These are phyloP conservation scores for Akanthomyces dipterigenus DNA, from an alignment of 2,329 filamentous ascomycete genomes.

Conservation along the genomic window DNA sequence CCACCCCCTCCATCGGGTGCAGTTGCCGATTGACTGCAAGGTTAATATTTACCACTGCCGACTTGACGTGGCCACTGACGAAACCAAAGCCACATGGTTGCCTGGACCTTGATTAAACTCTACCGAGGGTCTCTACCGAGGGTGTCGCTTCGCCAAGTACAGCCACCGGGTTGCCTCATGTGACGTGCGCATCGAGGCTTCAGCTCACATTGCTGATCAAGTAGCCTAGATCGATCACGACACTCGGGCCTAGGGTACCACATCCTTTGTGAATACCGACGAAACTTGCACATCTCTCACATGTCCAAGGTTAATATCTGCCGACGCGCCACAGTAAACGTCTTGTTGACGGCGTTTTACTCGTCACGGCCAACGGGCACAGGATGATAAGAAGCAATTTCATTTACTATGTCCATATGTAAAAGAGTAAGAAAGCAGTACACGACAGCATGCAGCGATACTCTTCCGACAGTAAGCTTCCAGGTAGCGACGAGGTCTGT, in stretches of 20 bases:
- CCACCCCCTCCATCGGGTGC: slow-evolving; percentile 1
- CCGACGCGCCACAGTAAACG: not conserved
- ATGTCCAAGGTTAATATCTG: not conserved
- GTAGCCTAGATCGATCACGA: not conserved
- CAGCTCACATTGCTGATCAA: not conserved
- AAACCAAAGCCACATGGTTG: not conserved
- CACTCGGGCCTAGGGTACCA: not conserved
- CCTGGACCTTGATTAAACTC: not conserved
- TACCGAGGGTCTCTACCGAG: not conserved
- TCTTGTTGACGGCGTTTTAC: not conserved
- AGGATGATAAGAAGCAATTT: not conserved
- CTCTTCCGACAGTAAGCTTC: not conserved
- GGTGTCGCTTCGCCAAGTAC: not conserved
- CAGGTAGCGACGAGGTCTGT: not conserved
- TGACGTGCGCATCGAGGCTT: not conserved
- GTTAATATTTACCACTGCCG: not conserved
- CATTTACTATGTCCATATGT: not conserved
- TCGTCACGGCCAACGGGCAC: not conserved
- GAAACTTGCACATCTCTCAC: not conserved
- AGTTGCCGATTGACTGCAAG: not conserved
- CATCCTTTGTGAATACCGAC: not conserved
- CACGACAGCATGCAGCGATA: not conserved
- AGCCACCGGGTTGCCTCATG: not conserved
- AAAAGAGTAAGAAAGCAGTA: not conserved
- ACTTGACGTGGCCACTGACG: not conserved